Base-by-base conservation (phyloP, 306 rosid species). In the Quercus robur region DNA sequence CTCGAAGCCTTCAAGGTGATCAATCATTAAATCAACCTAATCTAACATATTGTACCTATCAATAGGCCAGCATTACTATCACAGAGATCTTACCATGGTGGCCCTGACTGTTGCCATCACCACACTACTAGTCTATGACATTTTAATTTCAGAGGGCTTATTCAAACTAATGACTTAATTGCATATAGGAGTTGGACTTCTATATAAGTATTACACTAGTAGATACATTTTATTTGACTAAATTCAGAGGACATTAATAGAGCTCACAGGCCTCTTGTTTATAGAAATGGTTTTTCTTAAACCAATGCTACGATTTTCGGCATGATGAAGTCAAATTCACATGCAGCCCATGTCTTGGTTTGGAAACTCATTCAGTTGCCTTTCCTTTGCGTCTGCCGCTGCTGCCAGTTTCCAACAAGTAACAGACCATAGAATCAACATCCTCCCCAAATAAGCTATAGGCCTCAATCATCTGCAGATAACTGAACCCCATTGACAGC, bases 361-460 rank as follows among this genome's bases (percentile, higher is more conserved):
- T 33, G 72, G 23, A 35, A 35, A 13, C 49, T 86, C 84, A 91
- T 81, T 95, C 97, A 26, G 97, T 89, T 61, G 98, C 99, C 89
- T 95, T 95, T 59, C 99, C 98, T 84, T 95, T 95, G 49, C 93
- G 87, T 81, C 97, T 84, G 92, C 92, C 84, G 83, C 92, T 87
- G 74, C 85, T 88, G 81, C 90, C 88, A 33, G 94, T 90, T 84
- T 95, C 99, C 87, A 93, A 68, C 82, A 95, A 77, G 88, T 91
- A 95, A 72, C 91, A 90, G 18, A 95, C 89, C 94, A 95, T 90
- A 7, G 99, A 95, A 81, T 95, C 98, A 5, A 91, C 99, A 74
- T 95, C 97, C 41, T 95, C 99, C 52, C 99, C 97, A 71, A 95
- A 95, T 80, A 95, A 88, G 86, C 92, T 93, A 86, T 93, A 91